Evolutionary conservation across 2,329 filamentous ascomycete species (phyloP).

Genomic region (Fusarium agapanthi): DNA sequence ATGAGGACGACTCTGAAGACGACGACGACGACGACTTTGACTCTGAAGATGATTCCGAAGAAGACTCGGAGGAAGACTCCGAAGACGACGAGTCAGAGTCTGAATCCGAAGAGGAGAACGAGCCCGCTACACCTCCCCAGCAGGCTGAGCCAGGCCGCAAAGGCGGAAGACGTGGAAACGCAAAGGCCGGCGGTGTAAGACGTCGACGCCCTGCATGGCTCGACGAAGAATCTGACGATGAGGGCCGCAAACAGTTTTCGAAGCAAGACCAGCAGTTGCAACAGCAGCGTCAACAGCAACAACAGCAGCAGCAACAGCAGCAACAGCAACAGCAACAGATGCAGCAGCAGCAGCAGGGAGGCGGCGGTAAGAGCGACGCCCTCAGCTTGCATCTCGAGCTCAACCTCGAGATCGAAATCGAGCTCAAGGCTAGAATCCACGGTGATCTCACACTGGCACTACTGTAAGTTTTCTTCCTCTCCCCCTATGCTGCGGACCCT

Average conservation of each 20-base stretch:
- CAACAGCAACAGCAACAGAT: constrained; percentile 32
- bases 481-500: background rate
- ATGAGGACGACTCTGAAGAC: constrained; percentile 25
- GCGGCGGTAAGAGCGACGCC: constrained; percentile 38
- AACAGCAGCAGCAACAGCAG: constrained; percentile 30
- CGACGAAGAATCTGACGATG: constrained; percentile 37
- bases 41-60: constrained; percentile 29
- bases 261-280: constrained; percentile 10
- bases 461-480: constrained; percentile 52
- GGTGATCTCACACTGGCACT: constrained; percentile 83
- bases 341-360: constrained; percentile 25
- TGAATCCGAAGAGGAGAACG: constrained; percentile 38
- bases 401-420: constrained; percentile 85
- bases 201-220: constrained; percentile 36
- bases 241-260: constrained; percentile 28
- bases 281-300: constrained; percentile 31
- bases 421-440: constrained; percentile 85
- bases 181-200: constrained; percentile 19
- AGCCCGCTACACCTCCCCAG: constrained; percentile 38
- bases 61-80: constrained; percentile 26
- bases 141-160: constrained; percentile 18
- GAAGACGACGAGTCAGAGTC: constrained; percentile 34
- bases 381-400: constrained; percentile 78
- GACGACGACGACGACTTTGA: constrained; percentile 28
- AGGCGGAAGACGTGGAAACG: background rate